Percentiles rank a stretch among this genome's conserved stretches.
These are phyloP conservation scores for Mycena albidolilacea DNA, from an alignment of 768 basidiomycete species.

Conservation along the genomic window DNA sequence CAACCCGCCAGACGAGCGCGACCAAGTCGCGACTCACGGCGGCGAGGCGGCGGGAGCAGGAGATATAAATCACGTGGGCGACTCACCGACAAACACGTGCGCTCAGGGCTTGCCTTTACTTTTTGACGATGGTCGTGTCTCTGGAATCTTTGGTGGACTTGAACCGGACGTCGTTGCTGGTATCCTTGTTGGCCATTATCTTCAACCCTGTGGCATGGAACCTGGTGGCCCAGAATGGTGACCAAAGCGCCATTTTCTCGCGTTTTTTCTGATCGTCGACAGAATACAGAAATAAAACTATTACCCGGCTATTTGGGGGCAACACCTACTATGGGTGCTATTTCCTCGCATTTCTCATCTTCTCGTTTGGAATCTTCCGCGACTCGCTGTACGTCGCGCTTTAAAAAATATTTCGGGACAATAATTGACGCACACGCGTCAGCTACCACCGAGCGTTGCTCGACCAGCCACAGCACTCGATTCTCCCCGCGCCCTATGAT, in stretches of 20 bases:
- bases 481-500: constrained; percentile 78
- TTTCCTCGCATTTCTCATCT: constrained; percentile 87
- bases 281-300: constrained; percentile 87
- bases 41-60: too few relatives aligned
- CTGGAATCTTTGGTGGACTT: constrained; percentile 66
- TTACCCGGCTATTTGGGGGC: constrained; percentile 87
- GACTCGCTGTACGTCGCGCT: constrained; percentile 75
- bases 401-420: not conserved
- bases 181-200: constrained; percentile 77
- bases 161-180: constrained; percentile 73
- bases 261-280: not conserved
- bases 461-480: constrained; percentile 78
- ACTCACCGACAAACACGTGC: too few relatives aligned
- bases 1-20: too few relatives aligned
- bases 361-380: constrained; percentile 86
- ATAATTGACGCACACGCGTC: constrained; percentile 4
- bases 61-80: too few relatives aligned
- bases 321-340: constrained; percentile 86
- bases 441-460: constrained; percentile 81
- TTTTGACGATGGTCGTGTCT: constrained; percentile 20
- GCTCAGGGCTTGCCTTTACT: too few relatives aligned
- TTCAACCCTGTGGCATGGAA: constrained; percentile 99
- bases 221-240: constrained; percentile 92
- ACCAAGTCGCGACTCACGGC: too few relatives aligned
- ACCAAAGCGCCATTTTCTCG: constrained; percentile 16